Percentiles rank a stretch among this genome's conserved stretches.
Conservation (phyloP, 176 grass and related monocot genomes). For the Avena sativa region DNA sequence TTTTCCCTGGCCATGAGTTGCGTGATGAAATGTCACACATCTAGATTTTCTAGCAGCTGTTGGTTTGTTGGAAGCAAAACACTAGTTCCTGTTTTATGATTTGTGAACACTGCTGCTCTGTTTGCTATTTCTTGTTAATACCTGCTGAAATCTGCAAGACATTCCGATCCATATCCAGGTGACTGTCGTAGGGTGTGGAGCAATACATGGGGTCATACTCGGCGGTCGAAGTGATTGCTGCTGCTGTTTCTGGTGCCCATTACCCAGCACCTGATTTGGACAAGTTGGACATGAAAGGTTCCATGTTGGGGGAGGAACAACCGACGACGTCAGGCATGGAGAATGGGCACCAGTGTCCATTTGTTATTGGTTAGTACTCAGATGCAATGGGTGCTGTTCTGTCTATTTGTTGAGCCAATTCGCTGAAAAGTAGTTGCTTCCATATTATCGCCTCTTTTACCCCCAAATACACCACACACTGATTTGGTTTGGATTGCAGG, state of each 20-base stretch:
- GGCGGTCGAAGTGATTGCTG: conserved; percentile 61
- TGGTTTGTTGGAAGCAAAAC: background rate
- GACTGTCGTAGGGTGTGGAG: background rate
- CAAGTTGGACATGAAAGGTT: conserved; percentile 39
- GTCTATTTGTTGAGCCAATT: background rate
- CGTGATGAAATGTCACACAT: background rate
- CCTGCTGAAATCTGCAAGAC: background rate
- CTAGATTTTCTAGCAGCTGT: background rate
- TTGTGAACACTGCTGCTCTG: background rate
- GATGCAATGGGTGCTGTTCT: background rate
- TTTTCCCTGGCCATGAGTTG: background rate
- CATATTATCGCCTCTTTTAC: background rate
- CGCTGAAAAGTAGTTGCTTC: background rate
- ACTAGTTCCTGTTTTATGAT: background rate
- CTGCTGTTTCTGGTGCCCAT: conserved; percentile 64
- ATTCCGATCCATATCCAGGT: background rate
- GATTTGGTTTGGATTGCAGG: conserved; percentile 51
- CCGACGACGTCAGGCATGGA: conserved; percentile 57
- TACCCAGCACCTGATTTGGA: conserved; percentile 64
- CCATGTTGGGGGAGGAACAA: conserved; percentile 49
- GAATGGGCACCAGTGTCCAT: conserved; percentile 85
- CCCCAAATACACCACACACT: background rate
- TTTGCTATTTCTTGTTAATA: background rate
- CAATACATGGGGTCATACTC: conserved; percentile 78
- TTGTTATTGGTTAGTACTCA: conserved; percentile 83